phyloP scores from a whole-genome alignment of 2,329 filamentous ascomycete species.

The Fusarium abutilonis region DNA sequence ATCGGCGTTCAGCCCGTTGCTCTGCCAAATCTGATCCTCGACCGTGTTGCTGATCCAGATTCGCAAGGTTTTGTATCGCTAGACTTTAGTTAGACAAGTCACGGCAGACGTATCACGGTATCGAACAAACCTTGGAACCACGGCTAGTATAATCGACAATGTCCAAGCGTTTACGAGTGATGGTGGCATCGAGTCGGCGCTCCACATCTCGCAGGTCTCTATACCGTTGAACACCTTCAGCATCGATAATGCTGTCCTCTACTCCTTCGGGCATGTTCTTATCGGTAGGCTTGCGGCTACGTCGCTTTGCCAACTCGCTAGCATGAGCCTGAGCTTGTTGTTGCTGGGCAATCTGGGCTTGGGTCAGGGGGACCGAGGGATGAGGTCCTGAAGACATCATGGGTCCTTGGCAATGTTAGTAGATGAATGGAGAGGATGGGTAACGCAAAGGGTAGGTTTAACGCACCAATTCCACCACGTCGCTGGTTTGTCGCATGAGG shows the following conservation, averaged over 20 bases:
- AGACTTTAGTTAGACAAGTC: slow-evolving; percentile 13
- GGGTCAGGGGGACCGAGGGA: slow-evolving; percentile 61
- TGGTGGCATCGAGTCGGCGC: slow-evolving; percentile 86
- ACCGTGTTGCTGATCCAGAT: slow-evolving; percentile 96
- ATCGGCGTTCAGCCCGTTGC: slow-evolving; percentile 72
- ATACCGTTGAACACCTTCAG: slow-evolving; percentile 84
- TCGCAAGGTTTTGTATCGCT: slow-evolving; percentile 85
- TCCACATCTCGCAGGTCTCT: slow-evolving; percentile 86
- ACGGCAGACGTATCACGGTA: not conserved
- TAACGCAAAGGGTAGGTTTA: slow-evolving; percentile 4
- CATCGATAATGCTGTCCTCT: slow-evolving; percentile 78
- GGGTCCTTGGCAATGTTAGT: slow-evolving; percentile 54
- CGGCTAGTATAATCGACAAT: slow-evolving; percentile 83
- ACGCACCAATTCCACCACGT: slow-evolving; percentile 64
- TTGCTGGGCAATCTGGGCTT: slow-evolving; percentile 63
- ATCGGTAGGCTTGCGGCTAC: slow-evolving; percentile 90
- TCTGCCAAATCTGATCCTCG: slow-evolving; percentile 94
- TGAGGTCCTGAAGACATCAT: slow-evolving; percentile 67
- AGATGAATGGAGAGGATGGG: slow-evolving; percentile 9
- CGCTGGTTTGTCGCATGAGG: slow-evolving; percentile 60
- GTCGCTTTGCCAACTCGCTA: slow-evolving; percentile 77
- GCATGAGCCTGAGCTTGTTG: slow-evolving; percentile 64
- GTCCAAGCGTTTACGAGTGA: slow-evolving; percentile 93
- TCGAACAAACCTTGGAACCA: slow-evolving; percentile 68
- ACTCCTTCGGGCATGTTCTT: slow-evolving; percentile 93